Percentiles rank a stretch among this genome's conserved stretches.
These are phyloP conservation scores for Nakazawaea pomicola DNA, from an alignment of 805 yeast genomes.

Conservation along the genomic window DNA sequence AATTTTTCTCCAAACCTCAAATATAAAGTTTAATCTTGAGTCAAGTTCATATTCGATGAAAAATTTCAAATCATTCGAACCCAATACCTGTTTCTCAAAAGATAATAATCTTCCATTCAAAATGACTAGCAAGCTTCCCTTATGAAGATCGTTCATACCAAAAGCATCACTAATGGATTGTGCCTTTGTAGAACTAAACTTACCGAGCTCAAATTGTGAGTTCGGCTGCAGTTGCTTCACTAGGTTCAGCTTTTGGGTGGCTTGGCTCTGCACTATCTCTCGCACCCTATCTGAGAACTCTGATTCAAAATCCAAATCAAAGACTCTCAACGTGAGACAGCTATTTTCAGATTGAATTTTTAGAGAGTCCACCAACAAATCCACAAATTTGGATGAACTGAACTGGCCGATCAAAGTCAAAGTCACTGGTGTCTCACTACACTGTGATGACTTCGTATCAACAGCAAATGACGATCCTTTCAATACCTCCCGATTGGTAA, in stretches of 20 bases:
- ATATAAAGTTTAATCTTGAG: conserved; percentile 31
- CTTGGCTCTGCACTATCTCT: no score
- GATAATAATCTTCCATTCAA: conserved; percentile 50
- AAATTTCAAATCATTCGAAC: conserved; percentile 26
- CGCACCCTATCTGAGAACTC: not conserved
- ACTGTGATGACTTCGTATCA: conserved; percentile 13
- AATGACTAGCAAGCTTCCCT: conserved; percentile 26
- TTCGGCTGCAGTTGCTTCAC: no score
- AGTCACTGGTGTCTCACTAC: conserved; percentile 14
- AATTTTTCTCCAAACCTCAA: conserved; percentile 24
- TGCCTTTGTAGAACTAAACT: not conserved
- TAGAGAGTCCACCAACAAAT: conserved; percentile 39
- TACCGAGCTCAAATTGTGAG: no score
- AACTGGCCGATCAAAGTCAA: conserved; percentile 61
- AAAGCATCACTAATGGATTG: not conserved
- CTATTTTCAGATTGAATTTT: conserved; percentile 7
- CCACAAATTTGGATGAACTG: conserved; percentile 27
- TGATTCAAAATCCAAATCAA: conserved; percentile 9
- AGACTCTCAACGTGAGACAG: conserved; percentile 18
- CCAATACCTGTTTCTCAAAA: conserved; percentile 3
- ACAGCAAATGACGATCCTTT: conserved; percentile 26
- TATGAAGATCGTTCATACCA: not conserved
- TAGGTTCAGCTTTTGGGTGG: no score
- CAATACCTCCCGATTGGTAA: conserved; percentile 25
- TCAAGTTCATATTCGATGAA: conserved; percentile 42